Base-by-base conservation (phyloP, 2,329 filamentous ascomycete genomes). In the Diaporthe batatas region DNA sequence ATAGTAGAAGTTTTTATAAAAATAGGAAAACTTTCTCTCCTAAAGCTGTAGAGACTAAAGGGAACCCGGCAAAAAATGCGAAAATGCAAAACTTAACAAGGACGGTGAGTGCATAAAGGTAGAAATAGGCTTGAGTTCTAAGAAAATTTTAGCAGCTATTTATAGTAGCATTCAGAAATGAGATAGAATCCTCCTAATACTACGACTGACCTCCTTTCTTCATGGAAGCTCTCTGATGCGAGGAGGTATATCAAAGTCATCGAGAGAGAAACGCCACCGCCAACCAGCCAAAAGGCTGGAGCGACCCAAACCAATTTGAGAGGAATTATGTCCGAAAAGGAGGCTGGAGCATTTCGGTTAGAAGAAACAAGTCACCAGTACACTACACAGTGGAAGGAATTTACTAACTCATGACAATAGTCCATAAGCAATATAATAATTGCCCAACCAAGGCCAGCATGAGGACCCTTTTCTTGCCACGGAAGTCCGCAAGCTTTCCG, bases 41-140 rank as follows among this genome's bases (percentile, higher is more conserved):
- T n/a, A n/a, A n/a, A n/a, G n/a, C n/a, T n/a, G n/a, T n/a, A n/a
- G n/a, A n/a, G n/a, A n/a, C n/a, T n/a, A n/a, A n/a, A n/a, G n/a
- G n/a, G n/a, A 29, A 29, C 5, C 29, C 29, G 29, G 29, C 5
- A 5, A 29, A 29, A 29, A 29, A 29, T 29, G 29, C 29, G 29
- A 29, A 29, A 3, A 68, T 47, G 34, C 55, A 21, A 3, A n/a
- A 11, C 23, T 44, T 34, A 29, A 23, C n/a, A 7, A 68, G 1
- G 6, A 57, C 10, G 36, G n/a, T 21, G 16, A 6, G 36, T 47
- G 51, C 65, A 34, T 47, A 32, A 6, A 68, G 18, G 39, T 6
- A 68, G 25, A 62, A 62, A n/a, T 68, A 68, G 3, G 57, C 16
- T 23, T 34, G 65, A 14, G 18, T 57, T n/a, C 65, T 68, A 25